Evolutionary conservation across 2,329 filamentous ascomycete genomes (phyloP).

Genomic region (Pseudogymnoascus sp.): DNA sequence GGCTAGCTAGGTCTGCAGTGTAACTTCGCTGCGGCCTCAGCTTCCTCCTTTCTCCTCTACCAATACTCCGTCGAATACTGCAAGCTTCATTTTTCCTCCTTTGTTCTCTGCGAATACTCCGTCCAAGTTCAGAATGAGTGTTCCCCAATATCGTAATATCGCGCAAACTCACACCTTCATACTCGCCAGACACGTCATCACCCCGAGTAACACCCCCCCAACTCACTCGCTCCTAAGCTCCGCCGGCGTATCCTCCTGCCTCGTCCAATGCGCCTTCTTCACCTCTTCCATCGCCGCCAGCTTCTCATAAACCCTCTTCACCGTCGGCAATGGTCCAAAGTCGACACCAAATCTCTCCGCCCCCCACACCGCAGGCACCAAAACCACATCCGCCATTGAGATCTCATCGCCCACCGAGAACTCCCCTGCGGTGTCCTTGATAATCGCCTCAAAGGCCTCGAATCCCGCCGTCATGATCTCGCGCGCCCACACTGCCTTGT

Average conservation of each 20-base stretch:
- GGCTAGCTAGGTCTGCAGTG: neutral
- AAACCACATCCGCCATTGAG: constrained; percentile 49
- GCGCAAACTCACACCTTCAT: neutral
- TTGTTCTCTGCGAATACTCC: neutral
- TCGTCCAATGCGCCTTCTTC: constrained; percentile 31
- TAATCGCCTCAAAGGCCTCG: constrained; percentile 45
- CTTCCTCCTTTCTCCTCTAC: neutral
- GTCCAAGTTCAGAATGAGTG: too few species aligned
- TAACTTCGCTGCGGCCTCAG: neutral
- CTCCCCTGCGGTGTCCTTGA: constrained; percentile 33
- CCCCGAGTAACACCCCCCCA: too few species aligned
- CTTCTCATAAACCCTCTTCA: constrained; percentile 37
- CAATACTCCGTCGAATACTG: too few species aligned
- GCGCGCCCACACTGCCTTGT: constrained; percentile 41
- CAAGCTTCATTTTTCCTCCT: neutral
- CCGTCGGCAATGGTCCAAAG: constrained; percentile 38
- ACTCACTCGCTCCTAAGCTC: too few species aligned
- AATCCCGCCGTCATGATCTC: constrained; percentile 45
- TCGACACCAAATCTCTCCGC: constrained; percentile 48
- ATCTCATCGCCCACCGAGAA: constrained; percentile 49
- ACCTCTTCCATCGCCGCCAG: constrained; percentile 44
- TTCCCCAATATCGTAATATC: too few species aligned
- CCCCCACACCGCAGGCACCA: constrained; percentile 51
- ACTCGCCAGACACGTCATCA: neutral
- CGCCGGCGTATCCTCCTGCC: neutral